Evolutionary conservation across 2,329 filamentous ascomycete species (phyloP), one percentile per base, ranked within the genome.

Genomic region (Dryadomyces quercivorus): DNA sequence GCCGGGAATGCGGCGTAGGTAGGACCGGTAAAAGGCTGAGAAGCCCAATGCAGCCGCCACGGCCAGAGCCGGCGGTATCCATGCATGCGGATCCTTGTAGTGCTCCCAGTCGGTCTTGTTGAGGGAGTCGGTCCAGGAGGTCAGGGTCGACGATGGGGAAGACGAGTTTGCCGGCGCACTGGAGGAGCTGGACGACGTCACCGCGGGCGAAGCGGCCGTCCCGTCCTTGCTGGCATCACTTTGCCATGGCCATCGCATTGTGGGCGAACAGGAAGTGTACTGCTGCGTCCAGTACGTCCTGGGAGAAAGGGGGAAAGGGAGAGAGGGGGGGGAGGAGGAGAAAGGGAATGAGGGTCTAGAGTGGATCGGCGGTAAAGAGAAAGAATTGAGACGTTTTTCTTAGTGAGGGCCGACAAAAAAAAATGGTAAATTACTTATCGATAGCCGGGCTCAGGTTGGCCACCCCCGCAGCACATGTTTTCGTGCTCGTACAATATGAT

Each of bases 1-100:
- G 55, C 82, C 84, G 4, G 90, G 90, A 55, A 97, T 88, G 52
- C 93, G 86, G 40, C 89, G 85, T 50, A 98, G 73, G 65, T 91
- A 93, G 55, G 77, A 84, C 62, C 78, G 81, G 70, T 91, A 91
- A 49, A 91, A 64, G 55, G 75, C 75, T 50, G 81, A 63, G 26
- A 74, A 71, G 20, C 72, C 69, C 36, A 85, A 66, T 1, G 80
- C 76, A 2, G 78, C 74, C 15, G 72, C 72, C 26, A 80, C 81
- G 46, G 80, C 73, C 16, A 80, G 65, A 36, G 78, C 61, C 2
- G 78, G 77, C 22, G 74, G 73, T 50, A 78, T 67, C 66, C 81
- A 70, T 57, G 73, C 78, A 59, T 71, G 69, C 7, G 78, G 77
- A 58, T 79, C 75, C 52, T 69, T 73, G 64, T 77, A 78, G 63